Base-by-base conservation (phyloP, 208 protist species). In the Acanthamoeba sp. region DNA sequence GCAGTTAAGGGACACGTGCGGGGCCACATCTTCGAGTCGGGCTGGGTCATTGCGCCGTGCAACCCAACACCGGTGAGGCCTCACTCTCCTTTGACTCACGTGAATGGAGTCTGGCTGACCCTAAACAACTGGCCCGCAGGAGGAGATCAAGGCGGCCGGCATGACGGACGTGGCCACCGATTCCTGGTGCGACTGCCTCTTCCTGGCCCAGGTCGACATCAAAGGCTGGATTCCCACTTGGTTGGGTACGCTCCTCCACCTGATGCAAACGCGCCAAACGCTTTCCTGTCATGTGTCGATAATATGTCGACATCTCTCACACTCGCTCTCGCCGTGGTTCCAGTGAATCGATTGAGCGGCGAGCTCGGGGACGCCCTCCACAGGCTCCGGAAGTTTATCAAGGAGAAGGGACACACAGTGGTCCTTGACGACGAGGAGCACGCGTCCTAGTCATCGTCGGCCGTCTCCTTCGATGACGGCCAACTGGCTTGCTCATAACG, bases 181-280 rank as follows among this genome's bases (percentile, higher is more conserved):
- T 10, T 29, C 24, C 34, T 91, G 85, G 85, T 91, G 85, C 42
- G 59, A 91, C 34, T 64, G 57, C 38, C 50, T 91, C 36, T 91
- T 91, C 59, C 18, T 91, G 85, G 85, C 85, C n/a, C 85, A 91
- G 55, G 85, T 91, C 55, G 85, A 91, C 55, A 71, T 91, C 59
- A 73, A 73, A 18, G 85, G 85, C 14, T 91, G 85, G 85, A 36
- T 91, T 29, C 85, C 85, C 34, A 91, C 85, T 27, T 91, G 85
- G 85, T n/a, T 91, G 27, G 85, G 85, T 91, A 91, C 38, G 24
- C 73, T n/a, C n/a, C n/a, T n/a, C n/a, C n/a, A n/a, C n/a, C n/a
- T n/a, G n/a, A n/a, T n/a, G n/a, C n/a, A n/a, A n/a, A 10, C 64
- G 38, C 34, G 27, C 69, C 9, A 3, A 14, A 24, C 38, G 2